Percentiles rank a stretch among this genome's conserved stretches.
Conservation (phyloP, 129 eudicot species). For the Flaveria sonorensis region DNA sequence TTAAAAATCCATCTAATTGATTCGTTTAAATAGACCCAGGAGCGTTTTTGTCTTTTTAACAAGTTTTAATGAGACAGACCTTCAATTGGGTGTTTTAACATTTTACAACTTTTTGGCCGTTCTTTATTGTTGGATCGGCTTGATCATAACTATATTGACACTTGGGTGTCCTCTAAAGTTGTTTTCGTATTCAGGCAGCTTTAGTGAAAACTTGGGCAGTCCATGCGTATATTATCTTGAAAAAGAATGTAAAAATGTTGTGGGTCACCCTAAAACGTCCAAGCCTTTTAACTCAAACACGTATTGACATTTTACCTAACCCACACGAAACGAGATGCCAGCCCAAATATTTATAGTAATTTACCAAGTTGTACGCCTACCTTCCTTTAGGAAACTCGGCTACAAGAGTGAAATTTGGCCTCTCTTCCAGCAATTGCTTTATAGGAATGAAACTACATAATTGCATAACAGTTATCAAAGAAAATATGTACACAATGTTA, state of each 20-base stretch:
- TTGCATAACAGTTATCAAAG: neutral
- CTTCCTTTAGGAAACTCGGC: conserved; percentile 69
- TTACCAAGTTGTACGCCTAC: conserved; percentile 24
- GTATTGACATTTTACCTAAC: neutral
- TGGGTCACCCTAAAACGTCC: too few species aligned
- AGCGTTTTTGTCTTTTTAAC: neutral
- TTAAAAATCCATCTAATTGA: neutral
- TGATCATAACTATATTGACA: too few species aligned
- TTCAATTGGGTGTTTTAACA: neutral
- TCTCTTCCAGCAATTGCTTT: conserved; percentile 47
- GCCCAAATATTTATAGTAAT: neutral
- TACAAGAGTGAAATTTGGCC: conserved; percentile 61
- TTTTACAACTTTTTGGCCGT: too few species aligned
- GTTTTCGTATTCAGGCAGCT: neutral
- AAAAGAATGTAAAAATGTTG: too few species aligned
- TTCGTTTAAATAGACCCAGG: neutral
- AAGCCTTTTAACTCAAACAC: neutral
- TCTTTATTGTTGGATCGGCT: neutral
- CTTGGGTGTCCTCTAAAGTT: neutral
- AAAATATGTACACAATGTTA: neutral
- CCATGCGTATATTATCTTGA: neutral
- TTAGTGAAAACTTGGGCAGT: neutral
- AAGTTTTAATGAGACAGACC: neutral
- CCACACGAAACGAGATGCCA: neutral
- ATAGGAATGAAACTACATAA: conserved; percentile 56